These are phyloP conservation scores for Gloeophyllum trabeum DNA, from an alignment of 768 basidiomycete genomes.

Conservation along the genomic window DNA sequence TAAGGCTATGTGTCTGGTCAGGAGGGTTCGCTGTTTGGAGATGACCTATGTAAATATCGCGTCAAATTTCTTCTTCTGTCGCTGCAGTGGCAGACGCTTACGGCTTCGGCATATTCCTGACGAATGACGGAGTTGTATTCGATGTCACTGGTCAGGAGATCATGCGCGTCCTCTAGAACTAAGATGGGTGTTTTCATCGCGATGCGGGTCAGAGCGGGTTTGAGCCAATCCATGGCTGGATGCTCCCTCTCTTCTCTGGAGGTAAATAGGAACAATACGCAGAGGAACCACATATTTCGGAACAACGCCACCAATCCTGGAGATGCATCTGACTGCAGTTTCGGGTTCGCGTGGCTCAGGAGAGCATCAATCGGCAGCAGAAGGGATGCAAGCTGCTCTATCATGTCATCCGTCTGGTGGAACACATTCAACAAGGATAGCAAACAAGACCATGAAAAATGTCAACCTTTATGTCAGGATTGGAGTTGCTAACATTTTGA, in stretches of 20 bases:
- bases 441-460: conserved; percentile 3
- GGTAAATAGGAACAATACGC: conserved; percentile 78
- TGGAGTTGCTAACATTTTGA: conserved; percentile 65
- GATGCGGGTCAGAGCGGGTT: conserved; percentile 65
- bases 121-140: conserved; percentile 90
- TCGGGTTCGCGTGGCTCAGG: conserved; percentile 59
- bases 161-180: conserved; percentile 72
- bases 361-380: conserved; percentile 87
- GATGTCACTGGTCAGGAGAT: conserved; percentile 76
- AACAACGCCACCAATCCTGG: conserved; percentile 64
- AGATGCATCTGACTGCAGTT: conserved; percentile 41
- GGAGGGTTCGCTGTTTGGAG: conserved; percentile 47
- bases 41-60: conserved; percentile 40
- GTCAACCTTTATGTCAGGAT: conserved; percentile 48
- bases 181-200: conserved; percentile 80
- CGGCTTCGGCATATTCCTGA: conserved; percentile 72
- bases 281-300: conserved; percentile 91
- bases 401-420: conserved; percentile 65
- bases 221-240: conserved; percentile 68
- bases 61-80: background rate
- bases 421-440: conserved; percentile 2
- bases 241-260: conserved; percentile 36
- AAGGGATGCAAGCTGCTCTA: conserved; percentile 78
- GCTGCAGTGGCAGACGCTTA: conserved; percentile 19
- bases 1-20: conserved; percentile 56